Conservation (phyloP, 306 rosid species). For the Leucaena leucocephala region DNA sequence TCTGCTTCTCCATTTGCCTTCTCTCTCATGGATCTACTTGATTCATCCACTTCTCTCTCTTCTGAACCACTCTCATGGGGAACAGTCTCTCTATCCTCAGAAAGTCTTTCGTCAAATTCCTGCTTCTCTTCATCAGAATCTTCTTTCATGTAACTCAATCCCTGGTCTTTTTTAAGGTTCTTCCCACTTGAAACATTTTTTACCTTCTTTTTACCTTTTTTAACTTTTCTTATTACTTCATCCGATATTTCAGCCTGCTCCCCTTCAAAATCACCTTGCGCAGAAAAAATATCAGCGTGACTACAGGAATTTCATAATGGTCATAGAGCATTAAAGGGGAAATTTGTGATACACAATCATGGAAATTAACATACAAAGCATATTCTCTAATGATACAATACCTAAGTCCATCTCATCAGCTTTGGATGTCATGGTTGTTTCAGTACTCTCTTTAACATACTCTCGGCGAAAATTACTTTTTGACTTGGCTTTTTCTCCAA, state of each 20-base stretch:
- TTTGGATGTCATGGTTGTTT: slow-evolving; percentile 47
- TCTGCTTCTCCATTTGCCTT: slow-evolving; percentile 44
- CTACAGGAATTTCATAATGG: too few species aligned
- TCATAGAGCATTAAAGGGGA: too few species aligned
- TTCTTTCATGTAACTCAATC: slow-evolving; percentile 44
- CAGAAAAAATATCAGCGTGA: slow-evolving; percentile 12
- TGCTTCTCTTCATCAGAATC: slow-evolving; percentile 61
- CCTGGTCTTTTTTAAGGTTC: slow-evolving; percentile 42
- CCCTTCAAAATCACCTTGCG: slow-evolving; percentile 65
- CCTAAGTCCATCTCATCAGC: slow-evolving; percentile 65
- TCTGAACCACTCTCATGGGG: slow-evolving; percentile 57
- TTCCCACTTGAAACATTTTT: slow-evolving; percentile 54
- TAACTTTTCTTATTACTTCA: slow-evolving; percentile 44
- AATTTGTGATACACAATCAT: too few species aligned
- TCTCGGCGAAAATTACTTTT: slow-evolving; percentile 46
- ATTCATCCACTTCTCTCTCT: slow-evolving; percentile 56
- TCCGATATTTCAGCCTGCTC: slow-evolving; percentile 52
- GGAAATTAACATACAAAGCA: slow-evolving; percentile 10
- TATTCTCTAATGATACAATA: slow-evolving; percentile 37
- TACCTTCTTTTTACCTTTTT: slow-evolving; percentile 55
- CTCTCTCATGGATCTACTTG: slow-evolving; percentile 52
- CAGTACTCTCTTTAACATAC: slow-evolving; percentile 66
- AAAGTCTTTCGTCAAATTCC: slow-evolving; percentile 46
- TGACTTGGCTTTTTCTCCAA: slow-evolving; percentile 52
- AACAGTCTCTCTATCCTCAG: slow-evolving; percentile 45